phyloP scores from a whole-genome alignment of 352 stramenopile species.

The Pythium sp. region DNA sequence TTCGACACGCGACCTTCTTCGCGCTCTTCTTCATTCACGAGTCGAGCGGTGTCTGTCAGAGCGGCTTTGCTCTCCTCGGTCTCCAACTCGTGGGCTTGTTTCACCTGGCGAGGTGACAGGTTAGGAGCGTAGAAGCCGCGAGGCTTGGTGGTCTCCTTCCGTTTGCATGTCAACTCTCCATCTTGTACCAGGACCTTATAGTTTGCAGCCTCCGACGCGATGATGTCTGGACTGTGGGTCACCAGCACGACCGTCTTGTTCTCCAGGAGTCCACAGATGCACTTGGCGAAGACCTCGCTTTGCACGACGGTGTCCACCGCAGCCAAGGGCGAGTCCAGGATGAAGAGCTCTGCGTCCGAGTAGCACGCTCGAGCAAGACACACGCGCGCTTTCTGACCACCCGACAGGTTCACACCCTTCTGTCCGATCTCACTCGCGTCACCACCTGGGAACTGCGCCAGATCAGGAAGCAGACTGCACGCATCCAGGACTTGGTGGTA shows the following conservation, averaged over 20 bases:
- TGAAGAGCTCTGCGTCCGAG: background rate
- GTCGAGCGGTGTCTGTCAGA: background rate
- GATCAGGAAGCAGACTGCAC: background rate
- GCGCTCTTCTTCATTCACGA: too few species aligned
- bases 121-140: slow-evolving; percentile 2
- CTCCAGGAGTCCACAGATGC: background rate
- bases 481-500: background rate
- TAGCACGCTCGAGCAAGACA: background rate
- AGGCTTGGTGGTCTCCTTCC: background rate
- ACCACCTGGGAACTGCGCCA: background rate
- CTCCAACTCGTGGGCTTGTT: background rate
- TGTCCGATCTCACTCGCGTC: background rate
- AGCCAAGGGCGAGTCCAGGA: background rate
- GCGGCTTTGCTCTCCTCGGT: background rate
- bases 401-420: background rate
- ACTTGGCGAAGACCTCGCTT: background rate
- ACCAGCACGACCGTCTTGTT: background rate
- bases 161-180: too few species aligned
- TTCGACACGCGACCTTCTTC: slow-evolving; percentile 35
- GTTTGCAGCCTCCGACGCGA: background rate
- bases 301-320: background rate
- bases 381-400: background rate
- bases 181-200: background rate
- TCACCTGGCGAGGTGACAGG: slow-evolving; percentile 4
- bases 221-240: background rate